Base-by-base conservation (phyloP, 352 stramenopile species). In the Phytophthora megakarya region DNA sequence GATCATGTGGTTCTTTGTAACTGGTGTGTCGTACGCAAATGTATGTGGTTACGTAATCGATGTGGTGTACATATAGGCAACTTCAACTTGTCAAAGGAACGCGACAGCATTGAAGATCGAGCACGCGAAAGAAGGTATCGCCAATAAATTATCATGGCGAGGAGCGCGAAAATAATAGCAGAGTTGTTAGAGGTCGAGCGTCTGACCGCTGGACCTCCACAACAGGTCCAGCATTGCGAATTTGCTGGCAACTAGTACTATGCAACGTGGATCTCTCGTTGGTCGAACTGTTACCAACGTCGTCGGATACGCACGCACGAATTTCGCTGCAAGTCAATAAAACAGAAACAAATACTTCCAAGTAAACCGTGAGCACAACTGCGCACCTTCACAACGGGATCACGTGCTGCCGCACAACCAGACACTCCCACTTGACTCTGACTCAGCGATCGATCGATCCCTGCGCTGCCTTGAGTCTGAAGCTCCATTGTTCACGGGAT, bases 1-100 rank as follows among this genome's bases (percentile, higher is more conserved):
- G 25, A 33, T 37, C 19, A 18, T 21, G 32, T 37, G 40, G 46
- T 58, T 60, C 28, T 60, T 50, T 60, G 44, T 42, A 42, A 12
- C 4, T 61, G 39, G 40, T 61, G 52, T 61, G 15, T 19, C 7
- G 19, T 3, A 58, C 48, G 19, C 30, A 33, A 6, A 30, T 44
- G 23, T 15, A 26, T 25, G 12, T 39, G 10, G 5, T 6, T 10
- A 38, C 16, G 42, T 30, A 19, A n/a, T 4, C 42, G 12, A 23
- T 52, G 42, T 52, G 21, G 28, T 23, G 10, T 16, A 52, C 38
- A 42, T 28, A 53, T n/a, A 26, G 0, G 1, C 3, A 50, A 60
- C 54, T 55, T 62, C 54, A 62, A 55, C 30, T 4, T 33, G n/a
- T 5, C 15, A 25, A 35, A 8, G 40, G 16, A 28, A 23, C 13